Conservation (phyloP, 2,329 filamentous ascomycete genomes). For the Chaetomium sp. region DNA sequence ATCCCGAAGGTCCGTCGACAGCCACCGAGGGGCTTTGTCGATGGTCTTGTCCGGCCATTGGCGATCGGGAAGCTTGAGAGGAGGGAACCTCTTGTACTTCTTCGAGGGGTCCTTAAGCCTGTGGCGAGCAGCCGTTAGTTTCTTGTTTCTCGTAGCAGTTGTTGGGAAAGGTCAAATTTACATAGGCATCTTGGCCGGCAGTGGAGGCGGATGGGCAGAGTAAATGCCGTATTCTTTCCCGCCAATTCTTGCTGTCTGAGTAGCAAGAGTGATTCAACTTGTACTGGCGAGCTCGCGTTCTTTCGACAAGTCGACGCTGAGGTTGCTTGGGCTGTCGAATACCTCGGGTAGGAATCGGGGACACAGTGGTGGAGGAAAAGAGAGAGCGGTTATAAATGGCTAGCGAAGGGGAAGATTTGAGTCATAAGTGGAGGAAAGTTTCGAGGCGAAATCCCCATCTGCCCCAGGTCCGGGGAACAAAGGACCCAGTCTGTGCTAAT, state of each 20-base stretch:
- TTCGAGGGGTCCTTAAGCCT: slow-evolving; percentile 75
- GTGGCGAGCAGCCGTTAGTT: slow-evolving; percentile 25
- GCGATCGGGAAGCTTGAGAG: slow-evolving; percentile 66
- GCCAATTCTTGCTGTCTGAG: background rate
- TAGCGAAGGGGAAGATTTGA: slow-evolving; percentile 19
- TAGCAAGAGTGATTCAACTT: background rate
- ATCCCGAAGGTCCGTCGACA: slow-evolving; percentile 85
- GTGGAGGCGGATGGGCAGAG: slow-evolving; percentile 13
- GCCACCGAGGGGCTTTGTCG: slow-evolving; percentile 85
- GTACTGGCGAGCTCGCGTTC: background rate
- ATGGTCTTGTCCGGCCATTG: slow-evolving; percentile 85
- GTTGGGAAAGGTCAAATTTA: slow-evolving; percentile 30
- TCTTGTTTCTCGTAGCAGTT: slow-evolving; percentile 20
- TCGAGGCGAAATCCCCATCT: slow-evolving; percentile 20
- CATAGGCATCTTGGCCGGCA: slow-evolving; percentile 39
- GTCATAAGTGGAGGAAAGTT: slow-evolving; percentile 24
- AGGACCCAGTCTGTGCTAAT: slow-evolving; percentile 14
- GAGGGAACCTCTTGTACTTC: slow-evolving; percentile 73
- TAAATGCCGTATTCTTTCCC: background rate
- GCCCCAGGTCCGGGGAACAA: slow-evolving; percentile 23
- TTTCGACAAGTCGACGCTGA: background rate
- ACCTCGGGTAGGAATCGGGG: background rate
- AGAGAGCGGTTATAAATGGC: slow-evolving; percentile 18
- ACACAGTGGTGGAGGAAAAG: slow-evolving; percentile 4
- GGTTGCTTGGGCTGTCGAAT: background rate